phyloP scores from a whole-genome alignment of 352 stramenopile genomes.

The Globisporangium acanthophoron region DNA sequence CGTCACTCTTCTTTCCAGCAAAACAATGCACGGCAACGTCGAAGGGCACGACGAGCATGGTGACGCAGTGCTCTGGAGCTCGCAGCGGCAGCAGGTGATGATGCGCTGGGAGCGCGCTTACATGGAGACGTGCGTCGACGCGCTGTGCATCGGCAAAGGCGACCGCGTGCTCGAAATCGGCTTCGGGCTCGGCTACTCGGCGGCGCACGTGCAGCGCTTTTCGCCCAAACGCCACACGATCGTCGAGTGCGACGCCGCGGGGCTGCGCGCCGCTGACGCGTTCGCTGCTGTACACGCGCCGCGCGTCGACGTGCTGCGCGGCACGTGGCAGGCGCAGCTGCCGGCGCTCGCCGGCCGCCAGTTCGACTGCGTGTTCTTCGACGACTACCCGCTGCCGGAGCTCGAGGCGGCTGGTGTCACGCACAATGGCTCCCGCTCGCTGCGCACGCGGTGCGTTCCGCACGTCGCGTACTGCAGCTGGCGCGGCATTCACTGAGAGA shows the following conservation, averaged over 20 bases:
- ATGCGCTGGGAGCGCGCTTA: conserved; percentile 86
- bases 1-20: too few relatives aligned
- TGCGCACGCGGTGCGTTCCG: conserved; percentile 7
- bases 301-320: conserved; percentile 44
- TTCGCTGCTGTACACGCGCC: conserved; percentile 33
- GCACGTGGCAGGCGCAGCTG: conserved; percentile 66
- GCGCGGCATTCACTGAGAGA: too few relatives aligned
- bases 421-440: conserved; percentile 8
- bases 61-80: conserved; percentile 53
- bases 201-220: conserved; percentile 58
- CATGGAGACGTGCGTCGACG: conserved; percentile 72
- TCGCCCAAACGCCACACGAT: conserved; percentile 54
- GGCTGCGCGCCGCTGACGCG: conserved; percentile 31
- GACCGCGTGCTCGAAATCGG: conserved; percentile 82
- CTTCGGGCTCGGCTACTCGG: conserved; percentile 82
- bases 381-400: conserved; percentile 74
- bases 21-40: conserved; percentile 36
- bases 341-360: conserved; percentile 22
- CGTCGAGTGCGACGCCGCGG: conserved; percentile 71
- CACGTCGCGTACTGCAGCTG: not conserved
- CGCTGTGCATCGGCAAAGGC: conserved; percentile 32
- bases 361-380: conserved; percentile 82
- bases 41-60: conserved; percentile 37
- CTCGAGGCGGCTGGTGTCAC: conserved; percentile 21
- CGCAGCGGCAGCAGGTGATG: conserved; percentile 80